phyloP scores from a whole-genome alignment of 163 green algal genomes.

The Scenedesmus sp. region DNA sequence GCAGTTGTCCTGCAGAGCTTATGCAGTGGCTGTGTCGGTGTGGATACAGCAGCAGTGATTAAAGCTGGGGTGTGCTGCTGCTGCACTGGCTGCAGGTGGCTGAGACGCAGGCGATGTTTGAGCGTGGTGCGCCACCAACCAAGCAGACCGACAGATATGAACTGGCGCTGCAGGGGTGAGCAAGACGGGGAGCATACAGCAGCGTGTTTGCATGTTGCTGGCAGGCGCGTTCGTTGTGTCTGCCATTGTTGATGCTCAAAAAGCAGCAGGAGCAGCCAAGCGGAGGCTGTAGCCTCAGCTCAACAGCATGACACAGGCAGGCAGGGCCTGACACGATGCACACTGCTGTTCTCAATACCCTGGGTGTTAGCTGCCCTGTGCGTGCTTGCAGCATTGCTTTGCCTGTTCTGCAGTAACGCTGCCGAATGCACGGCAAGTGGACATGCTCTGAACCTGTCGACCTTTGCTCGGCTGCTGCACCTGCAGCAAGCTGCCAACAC shows the following conservation, averaged over 20 bases:
- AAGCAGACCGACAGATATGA: conserved; percentile 14
- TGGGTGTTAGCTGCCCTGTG: too few relatives aligned
- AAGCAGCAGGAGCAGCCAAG: background rate
- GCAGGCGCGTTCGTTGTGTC: background rate
- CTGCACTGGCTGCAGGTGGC: background rate
- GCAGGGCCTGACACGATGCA: background rate
- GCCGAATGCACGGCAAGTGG: too few relatives aligned
- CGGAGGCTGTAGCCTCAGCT: background rate
- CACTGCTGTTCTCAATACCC: background rate
- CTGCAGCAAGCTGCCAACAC: conserved; percentile 4
- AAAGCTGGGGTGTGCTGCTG: background rate
- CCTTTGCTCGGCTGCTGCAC: background rate
- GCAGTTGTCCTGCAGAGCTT: background rate
- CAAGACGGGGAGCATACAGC: background rate
- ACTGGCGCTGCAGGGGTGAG: conserved; percentile 19
- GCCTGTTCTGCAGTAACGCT: too few relatives aligned
- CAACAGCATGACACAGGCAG: background rate
- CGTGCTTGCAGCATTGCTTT: too few relatives aligned
- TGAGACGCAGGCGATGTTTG: conserved; percentile 9
- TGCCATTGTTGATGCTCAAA: background rate
- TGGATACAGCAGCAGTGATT: background rate
- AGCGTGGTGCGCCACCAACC: background rate
- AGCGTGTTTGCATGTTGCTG: background rate
- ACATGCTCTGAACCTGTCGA: background rate
- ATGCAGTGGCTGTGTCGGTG: background rate